phyloP scores from a whole-genome alignment of 2,329 filamentous ascomycete species.

The Penicillium verrucosum region DNA sequence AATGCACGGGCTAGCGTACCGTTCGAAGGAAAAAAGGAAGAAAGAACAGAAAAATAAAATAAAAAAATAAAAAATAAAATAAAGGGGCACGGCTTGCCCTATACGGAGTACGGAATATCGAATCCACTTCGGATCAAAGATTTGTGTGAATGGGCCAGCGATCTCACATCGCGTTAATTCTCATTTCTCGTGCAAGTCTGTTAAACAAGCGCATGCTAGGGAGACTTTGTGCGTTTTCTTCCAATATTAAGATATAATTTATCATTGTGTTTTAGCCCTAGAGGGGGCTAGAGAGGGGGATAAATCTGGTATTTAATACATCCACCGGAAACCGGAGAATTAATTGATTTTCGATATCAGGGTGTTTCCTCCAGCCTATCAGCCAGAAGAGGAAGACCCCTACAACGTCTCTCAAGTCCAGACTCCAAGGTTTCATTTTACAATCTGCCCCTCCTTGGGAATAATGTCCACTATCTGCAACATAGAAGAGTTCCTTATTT shows the following conservation, averaged over 20 bases:
- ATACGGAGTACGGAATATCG: neutral
- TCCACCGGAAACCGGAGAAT: neutral
- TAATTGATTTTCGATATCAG: neutral
- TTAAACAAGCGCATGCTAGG: neutral
- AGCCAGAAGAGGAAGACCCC: neutral
- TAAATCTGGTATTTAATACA: neutral
- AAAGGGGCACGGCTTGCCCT: neutral
- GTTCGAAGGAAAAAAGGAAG: neutral
- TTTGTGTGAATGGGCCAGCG: neutral
- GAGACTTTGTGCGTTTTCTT: neutral
- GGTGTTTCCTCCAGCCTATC: neutral
- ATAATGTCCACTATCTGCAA: too few relatives aligned
- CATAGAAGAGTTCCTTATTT: neutral
- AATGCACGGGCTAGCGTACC: constrained; percentile 9
- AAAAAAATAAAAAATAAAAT: neutral
- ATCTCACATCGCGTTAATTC: constrained; percentile 1
- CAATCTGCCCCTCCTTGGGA: neutral
- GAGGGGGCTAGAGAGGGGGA: too few relatives aligned
- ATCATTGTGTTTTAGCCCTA: too few relatives aligned
- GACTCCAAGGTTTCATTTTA: neutral
- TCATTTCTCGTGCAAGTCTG: too few relatives aligned
- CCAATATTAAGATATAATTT: neutral
- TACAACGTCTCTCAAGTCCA: neutral
- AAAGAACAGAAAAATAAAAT: neutral
- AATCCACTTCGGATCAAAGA: neutral